phyloP scores from a whole-genome alignment of 768 basidiomycete genomes.

The Boletus pseudo-olivaceus region DNA sequence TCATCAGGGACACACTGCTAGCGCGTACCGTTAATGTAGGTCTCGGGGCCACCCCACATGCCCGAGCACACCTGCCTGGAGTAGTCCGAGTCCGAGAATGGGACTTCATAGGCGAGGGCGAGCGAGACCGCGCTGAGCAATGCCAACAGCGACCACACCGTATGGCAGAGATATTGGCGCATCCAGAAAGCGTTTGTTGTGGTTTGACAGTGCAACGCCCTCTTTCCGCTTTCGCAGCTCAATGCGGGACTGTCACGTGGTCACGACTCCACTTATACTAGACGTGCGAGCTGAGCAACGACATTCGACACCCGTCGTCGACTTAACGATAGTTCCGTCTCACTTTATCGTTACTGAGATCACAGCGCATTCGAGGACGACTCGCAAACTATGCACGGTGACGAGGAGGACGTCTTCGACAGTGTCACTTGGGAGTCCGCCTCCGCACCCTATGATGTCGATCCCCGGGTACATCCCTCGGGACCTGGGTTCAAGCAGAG shows the following conservation, averaged over 20 bases:
- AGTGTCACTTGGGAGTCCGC: conserved; percentile 89
- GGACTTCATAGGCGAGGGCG: conserved; percentile 54
- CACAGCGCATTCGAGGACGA: neutral
- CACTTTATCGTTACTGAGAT: neutral
- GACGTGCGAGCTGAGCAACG: neutral
- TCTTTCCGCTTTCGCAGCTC: conserved; percentile 6
- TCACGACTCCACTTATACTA: neutral
- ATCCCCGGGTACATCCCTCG: conserved; percentile 37
- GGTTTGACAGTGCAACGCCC: conserved; percentile 18
- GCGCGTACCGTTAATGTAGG: conserved; percentile 79
- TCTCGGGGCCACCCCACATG: conserved; percentile 80
- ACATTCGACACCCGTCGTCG: conserved; percentile 1
- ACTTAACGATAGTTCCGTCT: neutral
- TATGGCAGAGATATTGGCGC: conserved; percentile 19
- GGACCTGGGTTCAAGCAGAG: conserved; percentile 83
- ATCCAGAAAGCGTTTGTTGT: conserved; percentile 30
- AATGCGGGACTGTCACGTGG: conserved; percentile 24
- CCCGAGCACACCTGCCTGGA: conserved; percentile 91
- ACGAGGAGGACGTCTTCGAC: conserved; percentile 89
- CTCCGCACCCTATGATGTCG: conserved; percentile 50
- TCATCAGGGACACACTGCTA: conserved; percentile 2
- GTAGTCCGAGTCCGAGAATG: conserved; percentile 74
- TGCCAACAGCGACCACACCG: conserved; percentile 15
- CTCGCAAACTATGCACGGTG: conserved; percentile 60
- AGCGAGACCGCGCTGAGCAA: conserved; percentile 33